phyloP scores from a whole-genome alignment of 2,329 filamentous ascomycete genomes.

The Xylaria sp. region DNA sequence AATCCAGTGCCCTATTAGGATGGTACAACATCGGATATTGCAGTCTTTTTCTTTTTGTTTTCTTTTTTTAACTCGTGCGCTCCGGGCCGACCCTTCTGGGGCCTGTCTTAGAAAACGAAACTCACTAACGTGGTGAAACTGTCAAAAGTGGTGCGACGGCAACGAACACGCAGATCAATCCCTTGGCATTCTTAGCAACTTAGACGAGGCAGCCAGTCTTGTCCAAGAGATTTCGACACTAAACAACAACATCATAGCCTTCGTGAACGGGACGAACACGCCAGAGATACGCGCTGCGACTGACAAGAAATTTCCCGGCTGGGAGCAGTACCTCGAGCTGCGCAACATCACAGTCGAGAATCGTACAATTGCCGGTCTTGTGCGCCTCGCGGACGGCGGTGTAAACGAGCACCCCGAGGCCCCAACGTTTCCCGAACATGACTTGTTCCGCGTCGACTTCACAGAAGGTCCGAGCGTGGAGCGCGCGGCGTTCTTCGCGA shows the following conservation, averaged over 20 bases:
- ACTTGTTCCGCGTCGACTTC: slow-evolving; percentile 67
- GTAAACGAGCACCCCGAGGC: slow-evolving; percentile 53
- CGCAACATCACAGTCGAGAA: slow-evolving; percentile 67
- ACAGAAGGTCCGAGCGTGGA: slow-evolving; percentile 53
- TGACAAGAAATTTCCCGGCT: slow-evolving; percentile 55
- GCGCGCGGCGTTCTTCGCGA: slow-evolving; percentile 63
- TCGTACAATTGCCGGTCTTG: slow-evolving; percentile 61
- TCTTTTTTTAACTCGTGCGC: background rate
- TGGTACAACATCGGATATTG: too few species aligned
- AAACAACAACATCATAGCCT: slow-evolving; percentile 65
- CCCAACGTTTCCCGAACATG: slow-evolving; percentile 59
- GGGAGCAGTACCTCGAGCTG: slow-evolving; percentile 59
- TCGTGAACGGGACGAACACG: slow-evolving; percentile 69
- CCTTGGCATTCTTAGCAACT: slow-evolving; percentile 62
- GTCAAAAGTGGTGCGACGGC: slow-evolving; percentile 66
- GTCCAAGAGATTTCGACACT: slow-evolving; percentile 65
- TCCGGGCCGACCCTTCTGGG: background rate
- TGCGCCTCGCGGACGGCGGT: slow-evolving; percentile 56
- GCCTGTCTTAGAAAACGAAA: too few species aligned
- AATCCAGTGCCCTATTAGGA: background rate
- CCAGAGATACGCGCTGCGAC: slow-evolving; percentile 53
- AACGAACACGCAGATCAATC: slow-evolving; percentile 68
- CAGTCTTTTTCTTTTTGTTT: background rate
- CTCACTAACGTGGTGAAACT: slow-evolving; percentile 3
- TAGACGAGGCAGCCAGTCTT: slow-evolving; percentile 56